These are phyloP conservation scores for Magnusiomyces paraingens DNA, from an alignment of 1,139 yeast genomes.

Conservation along the genomic window DNA sequence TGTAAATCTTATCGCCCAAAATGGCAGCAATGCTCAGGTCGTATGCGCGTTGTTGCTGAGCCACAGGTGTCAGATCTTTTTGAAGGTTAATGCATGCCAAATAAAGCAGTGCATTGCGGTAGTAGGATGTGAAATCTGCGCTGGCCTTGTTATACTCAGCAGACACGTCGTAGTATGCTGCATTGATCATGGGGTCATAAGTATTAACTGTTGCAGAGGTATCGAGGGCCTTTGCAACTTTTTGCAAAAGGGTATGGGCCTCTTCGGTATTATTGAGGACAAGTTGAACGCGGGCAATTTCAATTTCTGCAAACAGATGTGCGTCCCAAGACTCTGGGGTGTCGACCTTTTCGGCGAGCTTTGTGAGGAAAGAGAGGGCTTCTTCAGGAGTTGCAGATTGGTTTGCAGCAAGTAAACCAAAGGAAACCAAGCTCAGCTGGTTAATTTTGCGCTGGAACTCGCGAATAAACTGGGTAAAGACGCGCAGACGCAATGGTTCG, in stretches of 20 bases:
- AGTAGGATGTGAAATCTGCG: constrained; percentile 74
- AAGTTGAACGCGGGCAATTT: constrained; percentile 67
- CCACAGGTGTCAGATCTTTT: constrained; percentile 43
- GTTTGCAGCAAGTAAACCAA: constrained; percentile 55
- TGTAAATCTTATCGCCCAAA: constrained; percentile 86
- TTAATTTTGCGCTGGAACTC: constrained; percentile 67
- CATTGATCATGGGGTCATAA: constrained; percentile 59
- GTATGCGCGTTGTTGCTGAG: constrained; percentile 58
- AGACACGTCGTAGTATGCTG: constrained; percentile 76
- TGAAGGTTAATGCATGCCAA: constrained; percentile 54
- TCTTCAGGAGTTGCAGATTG: constrained; percentile 43
- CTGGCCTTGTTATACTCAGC: constrained; percentile 70
- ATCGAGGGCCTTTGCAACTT: constrained; percentile 53
- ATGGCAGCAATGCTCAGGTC: constrained; percentile 84
- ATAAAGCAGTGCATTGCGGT: constrained; percentile 57
- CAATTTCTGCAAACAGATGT: constrained; percentile 61
- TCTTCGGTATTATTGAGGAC: constrained; percentile 51
- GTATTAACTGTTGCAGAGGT: constrained; percentile 44
- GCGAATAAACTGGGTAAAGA: constrained; percentile 66
- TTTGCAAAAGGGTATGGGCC: constrained; percentile 65
- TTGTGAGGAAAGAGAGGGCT: constrained; percentile 50
- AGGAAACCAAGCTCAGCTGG: constrained; percentile 70
- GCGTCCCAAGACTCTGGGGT: constrained; percentile 44
- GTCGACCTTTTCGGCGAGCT: constrained; percentile 46
- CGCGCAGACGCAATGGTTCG: constrained; percentile 50